Evolutionary conservation across 2,329 filamentous ascomycete genomes (phyloP), one percentile per base, ranked within the genome.

Genomic region (Epichloe elymi): DNA sequence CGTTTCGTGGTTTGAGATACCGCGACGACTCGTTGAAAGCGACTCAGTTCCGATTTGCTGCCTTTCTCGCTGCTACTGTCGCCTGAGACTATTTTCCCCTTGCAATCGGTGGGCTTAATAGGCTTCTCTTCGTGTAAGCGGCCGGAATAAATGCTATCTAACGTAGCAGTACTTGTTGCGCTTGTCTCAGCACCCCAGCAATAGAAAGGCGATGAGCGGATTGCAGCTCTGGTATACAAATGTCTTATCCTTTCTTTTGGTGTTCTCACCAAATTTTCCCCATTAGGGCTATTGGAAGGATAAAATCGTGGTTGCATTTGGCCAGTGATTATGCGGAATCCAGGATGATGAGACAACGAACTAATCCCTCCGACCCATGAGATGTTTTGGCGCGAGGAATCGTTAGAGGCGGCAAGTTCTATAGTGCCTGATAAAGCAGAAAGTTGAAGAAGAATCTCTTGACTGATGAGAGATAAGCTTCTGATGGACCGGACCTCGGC

Each of bases 401-500:
- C 6, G 6, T 30, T 5, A 14, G n/a, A 5, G 7, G 6, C 7
- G 12, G 7, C 6, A 26, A n/a, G 1, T 35, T 42, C 20, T 20
- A 4, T n/a, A 44, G 43, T 26, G 40, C 51, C 20, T 1, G 42
- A 41, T 1, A 54, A 33, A 7, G 26, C 12, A 3, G 38, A 33
- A 12, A 54, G 52, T 37, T 30, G 38, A 8, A 20, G 10, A 1
- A 54, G n/a, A 0, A 2, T 37, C 2, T 45, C 39, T 5, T 50
- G 2, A 37, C 23, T 3, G 7, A 30, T 36, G 11, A 8, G 20
- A 23, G 53, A 37, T 1, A 53, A 26, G 2, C 4, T 37, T 50
- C 38, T n/a, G 45, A 74, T 0, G 78, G 82, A 17, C 62, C 58
- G 0, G 78, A 30, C 60, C 0, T 74, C 67, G 0, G 74, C 75